phyloP scores from a whole-genome alignment of 225 moss, liverwort and hornwort species.

The Pseudoscleropodium purum region DNA sequence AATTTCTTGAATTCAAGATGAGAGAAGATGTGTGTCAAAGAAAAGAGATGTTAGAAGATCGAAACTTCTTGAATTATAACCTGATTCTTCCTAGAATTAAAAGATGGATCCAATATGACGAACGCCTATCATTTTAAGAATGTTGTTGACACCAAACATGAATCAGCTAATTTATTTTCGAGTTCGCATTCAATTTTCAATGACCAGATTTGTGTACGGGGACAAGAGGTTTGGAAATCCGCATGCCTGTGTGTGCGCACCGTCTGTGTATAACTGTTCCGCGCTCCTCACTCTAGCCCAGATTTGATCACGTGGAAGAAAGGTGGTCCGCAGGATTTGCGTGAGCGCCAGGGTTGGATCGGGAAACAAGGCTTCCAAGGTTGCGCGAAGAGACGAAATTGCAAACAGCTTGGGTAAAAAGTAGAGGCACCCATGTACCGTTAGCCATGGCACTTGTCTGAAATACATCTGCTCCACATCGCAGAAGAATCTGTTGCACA shows the following conservation, averaged over 20 bases:
- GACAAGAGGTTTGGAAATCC: background rate
- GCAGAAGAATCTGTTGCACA: conserved; percentile 25
- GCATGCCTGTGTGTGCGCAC: conserved; percentile 18
- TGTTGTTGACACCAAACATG: background rate
- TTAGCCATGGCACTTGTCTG: conserved; percentile 29
- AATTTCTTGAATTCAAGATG: background rate
- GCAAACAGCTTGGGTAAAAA: conserved; percentile 50
- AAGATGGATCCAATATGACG: background rate
- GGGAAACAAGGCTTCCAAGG: conserved; percentile 63
- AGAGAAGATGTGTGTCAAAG: background rate
- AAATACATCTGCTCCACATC: conserved; percentile 39
- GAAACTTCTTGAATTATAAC: background rate
- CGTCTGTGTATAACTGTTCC: conserved; percentile 8
- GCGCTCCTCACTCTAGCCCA: conserved; percentile 36
- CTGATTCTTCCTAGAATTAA: too few species aligned
- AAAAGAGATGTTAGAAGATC: background rate
- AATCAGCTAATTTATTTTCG: background rate
- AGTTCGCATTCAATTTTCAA: background rate
- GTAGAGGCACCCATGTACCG: conserved; percentile 18
- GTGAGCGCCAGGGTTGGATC: conserved; percentile 49
- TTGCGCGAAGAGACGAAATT: conserved; percentile 26
- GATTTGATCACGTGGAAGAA: conserved; percentile 50
- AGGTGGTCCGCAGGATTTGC: conserved; percentile 38
- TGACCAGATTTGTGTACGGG: background rate
- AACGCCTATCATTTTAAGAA: background rate